Base-by-base conservation (phyloP, 2,329 filamentous ascomycete genomes). In the Lachnellula arida region DNA sequence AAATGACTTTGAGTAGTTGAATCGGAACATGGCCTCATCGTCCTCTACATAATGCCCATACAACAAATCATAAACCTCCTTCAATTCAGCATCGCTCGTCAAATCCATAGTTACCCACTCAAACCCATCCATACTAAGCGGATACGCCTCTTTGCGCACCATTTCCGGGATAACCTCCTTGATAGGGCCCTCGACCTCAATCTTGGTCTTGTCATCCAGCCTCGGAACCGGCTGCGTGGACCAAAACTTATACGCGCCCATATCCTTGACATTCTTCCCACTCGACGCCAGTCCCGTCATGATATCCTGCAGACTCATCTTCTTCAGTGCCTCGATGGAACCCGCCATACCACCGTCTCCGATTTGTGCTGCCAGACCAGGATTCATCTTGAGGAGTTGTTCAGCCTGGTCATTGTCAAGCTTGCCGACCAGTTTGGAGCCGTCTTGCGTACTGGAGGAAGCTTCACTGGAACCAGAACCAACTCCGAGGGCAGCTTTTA, bases 211-310 rank as follows among this genome's bases (percentile, higher is more conserved):
- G 71, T 86, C 77, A 66, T 81, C 86, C 68, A 97, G 96, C 68
- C 86, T 87, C 50, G 89, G 89, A 57, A 99, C 94, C 0, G 94
- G 94, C 73, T 99, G 94, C 47, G 94, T 99, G 72, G 91, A 86
- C 94, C 94, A 99, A 77, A 99, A 99, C 75, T 96, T 97, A 80
- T 97, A 97, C 56, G 87, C 89, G 6, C 87, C 91, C 91, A 97
- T 96, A 70, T 97, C 92, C 77, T 96, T 97, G 65, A 85, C 86
- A 68, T 96, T 96, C 79, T 94, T 95, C 54, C 88, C 89, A 59
- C 83, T 85, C 7, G 89, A 78, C 15, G 91, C 87, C 67, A 89
- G 73, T 0, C 87, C 87, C 1, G 87, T 89, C 80, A 90, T 82
- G 68, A 89, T 82, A 60, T 90, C 86, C 68, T 85, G 81, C 54